Conservation (phyloP, 148 eudicot species). For the Euryodendron excelsum region DNA sequence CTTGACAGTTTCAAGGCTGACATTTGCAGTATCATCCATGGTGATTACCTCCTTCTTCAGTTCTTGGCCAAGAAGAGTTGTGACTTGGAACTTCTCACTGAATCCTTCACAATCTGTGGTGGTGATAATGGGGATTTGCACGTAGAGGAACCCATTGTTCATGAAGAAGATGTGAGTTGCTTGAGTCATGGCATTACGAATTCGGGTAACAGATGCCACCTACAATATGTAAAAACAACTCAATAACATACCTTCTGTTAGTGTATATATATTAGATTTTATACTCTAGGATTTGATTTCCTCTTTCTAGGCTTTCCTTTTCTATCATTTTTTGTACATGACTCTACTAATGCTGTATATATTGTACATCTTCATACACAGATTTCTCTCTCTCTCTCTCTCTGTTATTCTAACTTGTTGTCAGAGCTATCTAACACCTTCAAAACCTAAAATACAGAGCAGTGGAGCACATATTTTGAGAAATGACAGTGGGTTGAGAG, state of each 20-base stretch:
- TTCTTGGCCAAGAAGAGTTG: conserved; percentile 47
- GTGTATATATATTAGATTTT: background rate
- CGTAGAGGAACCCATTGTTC: conserved; percentile 62
- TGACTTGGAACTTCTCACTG: conserved; percentile 59
- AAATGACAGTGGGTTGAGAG: background rate
- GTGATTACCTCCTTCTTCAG: conserved; percentile 11
- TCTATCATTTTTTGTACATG: no score
- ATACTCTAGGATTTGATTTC: background rate
- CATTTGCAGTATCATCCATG: conserved; percentile 21
- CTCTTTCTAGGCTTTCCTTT: no score
- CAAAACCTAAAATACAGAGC: background rate
- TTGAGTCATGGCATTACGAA: conserved; percentile 58
- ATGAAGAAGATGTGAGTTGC: conserved; percentile 72
- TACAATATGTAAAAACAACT: conserved; percentile 22
- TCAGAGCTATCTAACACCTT: no score
- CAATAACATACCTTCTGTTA: background rate
- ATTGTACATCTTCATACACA: no score
- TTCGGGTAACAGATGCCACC: conserved; percentile 83
- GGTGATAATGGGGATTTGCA: conserved; percentile 83
- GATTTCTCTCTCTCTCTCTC: no score
- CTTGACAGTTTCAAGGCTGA: conserved; percentile 53
- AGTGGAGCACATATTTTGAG: background rate
- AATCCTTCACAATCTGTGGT: conserved; percentile 58
- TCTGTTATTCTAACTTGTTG: background rate
- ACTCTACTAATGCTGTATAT: no score